These are phyloP conservation scores for Microdochium paspali DNA, from an alignment of 2,329 filamentous ascomycete genomes.

Conservation along the genomic window DNA sequence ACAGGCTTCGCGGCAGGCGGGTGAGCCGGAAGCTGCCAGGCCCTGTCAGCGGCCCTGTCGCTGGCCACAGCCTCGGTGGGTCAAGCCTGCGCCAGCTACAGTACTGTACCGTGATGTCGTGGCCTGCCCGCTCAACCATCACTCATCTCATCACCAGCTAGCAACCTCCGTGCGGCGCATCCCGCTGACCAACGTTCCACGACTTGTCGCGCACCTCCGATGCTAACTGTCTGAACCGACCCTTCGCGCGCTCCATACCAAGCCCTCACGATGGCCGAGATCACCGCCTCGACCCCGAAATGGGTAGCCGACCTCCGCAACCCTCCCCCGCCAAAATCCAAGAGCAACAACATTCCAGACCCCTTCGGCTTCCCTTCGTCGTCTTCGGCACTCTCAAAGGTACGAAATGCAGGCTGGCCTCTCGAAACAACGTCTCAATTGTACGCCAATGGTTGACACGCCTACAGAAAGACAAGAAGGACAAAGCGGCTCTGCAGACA, in stretches of 20 bases:
- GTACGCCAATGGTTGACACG: constrained; percentile 2
- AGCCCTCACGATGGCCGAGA: neutral
- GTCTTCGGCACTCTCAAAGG: constrained; percentile 44
- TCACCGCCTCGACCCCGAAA: constrained; percentile 8
- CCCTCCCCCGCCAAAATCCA: constrained; percentile 56
- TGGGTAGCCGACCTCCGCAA: constrained; percentile 79
- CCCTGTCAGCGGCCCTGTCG: too few species aligned
- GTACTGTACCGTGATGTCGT: too few species aligned
- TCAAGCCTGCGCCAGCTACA: neutral
- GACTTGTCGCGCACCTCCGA: neutral
- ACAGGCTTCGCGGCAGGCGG: neutral
- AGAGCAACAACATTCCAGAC: constrained; percentile 63
- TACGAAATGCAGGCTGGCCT: constrained; percentile 18
- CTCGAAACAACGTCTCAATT: constrained; percentile 1
- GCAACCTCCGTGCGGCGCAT: too few species aligned
- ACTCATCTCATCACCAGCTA: too few species aligned
- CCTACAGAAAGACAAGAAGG: constrained; percentile 38
- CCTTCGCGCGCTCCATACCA: neutral
- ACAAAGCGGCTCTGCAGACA: constrained; percentile 45
- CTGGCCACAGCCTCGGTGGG: neutral
- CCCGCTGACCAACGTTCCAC: too few species aligned
- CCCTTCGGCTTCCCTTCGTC: constrained; percentile 71
- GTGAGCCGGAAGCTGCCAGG: neutral
- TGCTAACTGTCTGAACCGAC: neutral
- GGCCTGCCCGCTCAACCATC: too few species aligned